phyloP scores from a whole-genome alignment of 2,329 filamentous ascomycete species.

The Grosmannia serpens region DNA sequence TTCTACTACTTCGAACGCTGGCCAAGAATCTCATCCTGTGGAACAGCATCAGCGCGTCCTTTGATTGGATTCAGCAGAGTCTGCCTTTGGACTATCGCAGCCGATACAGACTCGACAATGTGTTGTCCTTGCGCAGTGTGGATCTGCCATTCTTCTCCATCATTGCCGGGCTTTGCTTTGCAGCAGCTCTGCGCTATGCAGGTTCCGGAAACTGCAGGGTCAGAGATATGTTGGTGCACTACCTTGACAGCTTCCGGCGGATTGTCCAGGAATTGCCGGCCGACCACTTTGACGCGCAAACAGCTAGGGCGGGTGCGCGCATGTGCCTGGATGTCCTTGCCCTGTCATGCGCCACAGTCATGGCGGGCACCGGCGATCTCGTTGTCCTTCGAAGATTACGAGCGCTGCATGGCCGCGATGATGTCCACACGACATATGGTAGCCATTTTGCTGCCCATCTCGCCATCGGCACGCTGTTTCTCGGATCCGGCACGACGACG shows the following conservation, averaged over 20 bases:
- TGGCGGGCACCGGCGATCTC: constrained; percentile 92
- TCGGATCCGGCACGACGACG: constrained; percentile 85
- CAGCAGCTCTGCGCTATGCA: constrained; percentile 60
- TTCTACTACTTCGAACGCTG: constrained; percentile 79
- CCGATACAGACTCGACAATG: constrained; percentile 46
- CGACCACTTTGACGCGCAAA: constrained; percentile 65
- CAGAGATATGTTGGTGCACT: constrained; percentile 70
- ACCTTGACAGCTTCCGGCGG: constrained; percentile 77
- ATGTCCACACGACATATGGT: constrained; percentile 77
- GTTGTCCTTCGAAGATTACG: constrained; percentile 74
- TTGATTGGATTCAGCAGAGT: constrained; percentile 64
- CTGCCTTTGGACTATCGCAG: constrained; percentile 59
- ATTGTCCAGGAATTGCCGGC: constrained; percentile 49
- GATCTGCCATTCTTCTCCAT: constrained; percentile 93
- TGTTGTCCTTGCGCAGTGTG: constrained; percentile 57
- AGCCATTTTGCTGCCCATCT: constrained; percentile 89
- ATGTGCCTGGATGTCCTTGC: constrained; percentile 88
- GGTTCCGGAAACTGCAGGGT: constrained; percentile 60
- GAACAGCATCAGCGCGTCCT: constrained; percentile 64
- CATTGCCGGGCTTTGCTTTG: constrained; percentile 76
- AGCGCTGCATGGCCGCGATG: constrained; percentile 75
- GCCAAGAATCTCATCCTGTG: constrained; percentile 89
- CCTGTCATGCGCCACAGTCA: constrained; percentile 73
- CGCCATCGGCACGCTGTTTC: constrained; percentile 79
- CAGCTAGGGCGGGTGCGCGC: constrained; percentile 70